Conservation (phyloP, 768 basidiomycete genomes). For the Strobilomyces confusus region DNA sequence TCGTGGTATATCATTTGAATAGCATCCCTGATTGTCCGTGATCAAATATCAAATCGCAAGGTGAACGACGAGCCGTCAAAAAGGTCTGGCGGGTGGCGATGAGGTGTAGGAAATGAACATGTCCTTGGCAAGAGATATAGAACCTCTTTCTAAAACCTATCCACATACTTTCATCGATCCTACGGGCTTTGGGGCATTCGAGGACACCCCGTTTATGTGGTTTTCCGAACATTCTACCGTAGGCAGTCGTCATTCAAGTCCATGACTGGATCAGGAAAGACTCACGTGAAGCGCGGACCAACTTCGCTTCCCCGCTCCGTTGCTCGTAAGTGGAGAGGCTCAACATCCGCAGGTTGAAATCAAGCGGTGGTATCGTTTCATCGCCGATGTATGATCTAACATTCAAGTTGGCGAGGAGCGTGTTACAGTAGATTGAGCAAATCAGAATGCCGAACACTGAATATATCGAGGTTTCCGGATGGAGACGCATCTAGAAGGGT, state of each 20-base stretch:
- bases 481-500: not conserved
- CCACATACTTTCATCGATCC: not conserved
- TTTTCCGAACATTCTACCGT: not conserved
- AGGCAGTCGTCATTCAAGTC: not conserved
- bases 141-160: not conserved
- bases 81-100: too few relatives aligned
- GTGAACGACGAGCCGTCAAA: too few relatives aligned
- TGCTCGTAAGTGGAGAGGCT: not conserved
- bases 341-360: too few relatives aligned
- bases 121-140: too few relatives aligned
- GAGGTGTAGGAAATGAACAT: too few relatives aligned
- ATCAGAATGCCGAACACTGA: slow-evolving; percentile 6
- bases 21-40: too few relatives aligned
- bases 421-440: slow-evolving; percentile 9
- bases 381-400: slow-evolving; percentile 4
- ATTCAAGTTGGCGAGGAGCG: too few relatives aligned
- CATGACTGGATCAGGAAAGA: not conserved
- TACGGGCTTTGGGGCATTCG: not conserved
- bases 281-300: not conserved
- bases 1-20: too few relatives aligned
- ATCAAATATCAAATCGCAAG: too few relatives aligned
- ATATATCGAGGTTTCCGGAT: not conserved
- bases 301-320: not conserved
- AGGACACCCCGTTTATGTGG: not conserved
- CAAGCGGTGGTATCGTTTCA: not conserved